Evolutionary conservation across 2,329 filamentous ascomycete species (phyloP), one percentile per base, ranked within the genome.

Genomic region (Fusarium mundagurra): DNA sequence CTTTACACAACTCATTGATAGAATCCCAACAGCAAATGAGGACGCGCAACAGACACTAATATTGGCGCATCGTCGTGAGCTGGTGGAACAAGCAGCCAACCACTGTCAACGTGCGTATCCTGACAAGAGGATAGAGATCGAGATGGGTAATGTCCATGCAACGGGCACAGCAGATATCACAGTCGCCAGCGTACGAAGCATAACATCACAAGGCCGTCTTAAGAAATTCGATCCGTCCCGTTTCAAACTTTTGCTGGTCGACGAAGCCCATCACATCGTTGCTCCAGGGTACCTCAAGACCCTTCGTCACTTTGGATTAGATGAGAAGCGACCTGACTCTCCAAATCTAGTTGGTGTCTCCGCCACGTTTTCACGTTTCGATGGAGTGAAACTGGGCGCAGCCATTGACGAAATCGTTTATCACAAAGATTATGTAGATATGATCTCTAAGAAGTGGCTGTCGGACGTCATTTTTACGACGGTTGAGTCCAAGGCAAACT

Each of bases 181-280:
- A 14, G 88, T 99, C 59, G 96, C 96, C 50, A 98, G 96, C 39
- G 88, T 99, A 41, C 92, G 93, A 79, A 98, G 94, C 81, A 91
- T 99, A 76, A 90, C 88, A 13, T 97, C 94, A 10, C 89, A 90
- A 18, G 89, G 92, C 60, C 90, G 96, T 5, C 87, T 98, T n/a
- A 80, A 82, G 41, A 98, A 98, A 80, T 98, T 96, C 78, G 90
- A 97, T 74, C 93, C 95, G 0, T 82, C 82, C 1, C 86, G 85
- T 13, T 98, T 96, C 86, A 99, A 99, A 83, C 89, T 99, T 1
- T 85, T 99, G 1, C 88, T 99, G 6, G 96, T 99, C 8, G 96
- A 99, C 74, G 96, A 99, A 83, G 96, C 96, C 9, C 96, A 99
- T 81, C 96, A 99, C 82, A 97, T 98, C 61, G 95, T 98, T 50